phyloP scores from a whole-genome alignment of 768 basidiomycete genomes.

The Mycena sanguinolenta region DNA sequence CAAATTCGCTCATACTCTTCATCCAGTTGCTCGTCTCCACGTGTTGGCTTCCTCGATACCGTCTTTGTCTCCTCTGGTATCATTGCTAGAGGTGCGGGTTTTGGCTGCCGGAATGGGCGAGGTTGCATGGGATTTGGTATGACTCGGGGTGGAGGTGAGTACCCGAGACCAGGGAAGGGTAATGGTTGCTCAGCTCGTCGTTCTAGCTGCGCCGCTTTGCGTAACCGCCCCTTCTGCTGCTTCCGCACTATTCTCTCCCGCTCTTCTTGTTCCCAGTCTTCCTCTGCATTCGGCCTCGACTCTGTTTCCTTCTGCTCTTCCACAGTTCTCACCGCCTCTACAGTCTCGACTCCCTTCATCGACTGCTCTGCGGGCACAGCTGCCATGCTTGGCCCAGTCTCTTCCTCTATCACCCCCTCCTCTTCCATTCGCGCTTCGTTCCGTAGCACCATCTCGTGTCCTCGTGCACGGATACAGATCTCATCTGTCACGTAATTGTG shows the following conservation, averaged over 20 bases:
- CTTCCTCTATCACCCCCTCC: too few relatives aligned
- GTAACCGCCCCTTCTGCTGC: neutral
- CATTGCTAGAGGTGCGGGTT: too few relatives aligned
- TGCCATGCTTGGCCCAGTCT: neutral
- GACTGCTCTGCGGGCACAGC: neutral
- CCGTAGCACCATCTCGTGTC: neutral
- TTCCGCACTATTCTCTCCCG: neutral
- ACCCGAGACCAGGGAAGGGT: slow-evolving; percentile 25
- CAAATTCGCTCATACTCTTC: slow-evolving; percentile 12
- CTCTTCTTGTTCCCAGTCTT: neutral
- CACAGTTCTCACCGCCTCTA: too few relatives aligned
- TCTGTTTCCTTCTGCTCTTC: too few relatives aligned
- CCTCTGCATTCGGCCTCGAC: neutral
- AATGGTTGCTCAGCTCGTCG: slow-evolving; percentile 23
- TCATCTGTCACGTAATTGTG: slow-evolving; percentile 25
- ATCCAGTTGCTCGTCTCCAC: slow-evolving; percentile 21
- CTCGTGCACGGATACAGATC: slow-evolving; percentile 1
- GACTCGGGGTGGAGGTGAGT: slow-evolving; percentile 9
- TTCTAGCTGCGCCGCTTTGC: slow-evolving; percentile 20
- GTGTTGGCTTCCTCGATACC: neutral
- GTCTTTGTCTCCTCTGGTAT: neutral
- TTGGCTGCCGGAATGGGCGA: neutral
- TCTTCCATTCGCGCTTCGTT: slow-evolving; percentile 1
- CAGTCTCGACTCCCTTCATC: neutral
- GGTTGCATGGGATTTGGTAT: neutral